Evolutionary conservation across 345 rosid species (phyloP).

Genomic region (Psidium friedrichsthalianum): DNA sequence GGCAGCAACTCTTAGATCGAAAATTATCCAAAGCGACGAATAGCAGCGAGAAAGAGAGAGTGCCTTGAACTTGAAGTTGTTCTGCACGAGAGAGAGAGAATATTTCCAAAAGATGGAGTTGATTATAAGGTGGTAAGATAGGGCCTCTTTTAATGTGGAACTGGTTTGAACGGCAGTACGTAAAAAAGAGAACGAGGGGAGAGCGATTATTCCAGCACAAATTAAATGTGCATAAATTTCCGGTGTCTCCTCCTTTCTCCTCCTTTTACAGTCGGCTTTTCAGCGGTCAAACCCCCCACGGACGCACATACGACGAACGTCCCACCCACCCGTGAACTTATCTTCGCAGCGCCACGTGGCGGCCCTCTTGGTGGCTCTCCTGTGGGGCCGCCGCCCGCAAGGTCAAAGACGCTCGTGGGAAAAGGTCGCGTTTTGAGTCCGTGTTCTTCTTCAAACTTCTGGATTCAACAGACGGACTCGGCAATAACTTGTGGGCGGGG

Average conservation of each 20-base stretch:
- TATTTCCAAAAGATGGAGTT: background rate
- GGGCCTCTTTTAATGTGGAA: background rate
- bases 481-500: background rate
- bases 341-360: background rate
- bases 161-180: background rate
- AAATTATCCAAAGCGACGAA: no score
- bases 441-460: background rate
- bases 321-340: background rate
- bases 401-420: background rate
- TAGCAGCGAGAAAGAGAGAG: no score
- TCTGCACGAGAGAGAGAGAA: background rate
- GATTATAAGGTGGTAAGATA: background rate
- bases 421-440: background rate
- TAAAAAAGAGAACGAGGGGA: background rate
- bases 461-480: background rate
- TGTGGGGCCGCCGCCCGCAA: background rate
- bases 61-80: background rate
- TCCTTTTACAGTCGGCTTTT: background rate
- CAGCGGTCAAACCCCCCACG: background rate
- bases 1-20: background rate
- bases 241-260: background rate
- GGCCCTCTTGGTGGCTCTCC: background rate
- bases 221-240: background rate
- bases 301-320: background rate
- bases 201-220: background rate